These are phyloP conservation scores for Diaporthe sp. DNA, from an alignment of 2,329 filamentous ascomycete species.

Conservation along the genomic window DNA sequence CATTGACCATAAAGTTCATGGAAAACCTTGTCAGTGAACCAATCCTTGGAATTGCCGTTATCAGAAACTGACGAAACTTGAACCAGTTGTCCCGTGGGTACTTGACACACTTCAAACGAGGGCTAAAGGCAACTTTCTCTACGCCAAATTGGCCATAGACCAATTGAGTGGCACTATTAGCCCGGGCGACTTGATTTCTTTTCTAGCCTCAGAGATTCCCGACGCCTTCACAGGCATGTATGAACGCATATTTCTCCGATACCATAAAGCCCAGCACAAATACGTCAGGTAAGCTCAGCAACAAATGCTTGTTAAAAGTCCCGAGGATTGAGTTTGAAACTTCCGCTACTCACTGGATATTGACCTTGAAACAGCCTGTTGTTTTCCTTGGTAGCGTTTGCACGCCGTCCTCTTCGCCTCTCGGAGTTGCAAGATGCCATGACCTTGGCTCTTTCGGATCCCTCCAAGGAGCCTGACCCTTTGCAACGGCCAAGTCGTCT, in stretches of 20 bases:
- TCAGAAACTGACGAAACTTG: background rate
- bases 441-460: background rate
- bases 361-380: background rate
- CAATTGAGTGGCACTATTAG: background rate
- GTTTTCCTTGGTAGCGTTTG: background rate
- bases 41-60: background rate
- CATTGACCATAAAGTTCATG: background rate
- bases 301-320: rapidly evolving
- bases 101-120: background rate
- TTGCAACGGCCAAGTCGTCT: background rate
- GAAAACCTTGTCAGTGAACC: background rate
- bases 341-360: background rate
- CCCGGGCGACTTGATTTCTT: background rate
- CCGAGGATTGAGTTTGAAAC: rapidly evolving
- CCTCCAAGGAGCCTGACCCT: background rate
- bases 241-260: background rate
- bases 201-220: background rate
- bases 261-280: background rate
- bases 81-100: background rate
- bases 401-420: background rate
- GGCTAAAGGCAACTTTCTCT: background rate
- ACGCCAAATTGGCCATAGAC: background rate
- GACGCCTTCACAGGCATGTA: background rate
- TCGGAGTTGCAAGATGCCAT: background rate
- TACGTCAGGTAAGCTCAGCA: background rate